These are phyloP conservation scores for Aspergillus quadricinctus DNA, from an alignment of 2,329 filamentous ascomycete genomes.

Conservation along the genomic window DNA sequence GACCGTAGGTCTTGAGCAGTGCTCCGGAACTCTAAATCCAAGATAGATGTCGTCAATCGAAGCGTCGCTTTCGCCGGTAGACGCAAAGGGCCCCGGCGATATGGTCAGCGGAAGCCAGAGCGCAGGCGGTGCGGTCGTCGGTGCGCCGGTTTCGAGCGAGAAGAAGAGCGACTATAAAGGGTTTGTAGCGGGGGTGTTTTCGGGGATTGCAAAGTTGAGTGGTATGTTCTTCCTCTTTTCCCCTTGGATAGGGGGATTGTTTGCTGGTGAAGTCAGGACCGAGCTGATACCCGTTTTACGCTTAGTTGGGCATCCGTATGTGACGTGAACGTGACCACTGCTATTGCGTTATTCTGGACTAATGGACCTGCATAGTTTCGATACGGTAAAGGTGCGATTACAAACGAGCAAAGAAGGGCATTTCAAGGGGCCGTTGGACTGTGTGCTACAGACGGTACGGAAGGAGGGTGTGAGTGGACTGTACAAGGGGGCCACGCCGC, in stretches of 20 bases:
- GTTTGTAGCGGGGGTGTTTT: constrained; percentile 97
- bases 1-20: background rate
- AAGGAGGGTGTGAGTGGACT: constrained; percentile 81
- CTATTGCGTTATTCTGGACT: background rate
- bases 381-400: constrained; percentile 93
- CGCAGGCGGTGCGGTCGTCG: background rate
- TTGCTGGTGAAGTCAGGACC: background rate
- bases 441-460: constrained; percentile 74
- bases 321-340: constrained; percentile 8
- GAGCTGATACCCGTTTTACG: background rate
- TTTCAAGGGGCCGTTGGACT: constrained; percentile 83
- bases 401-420: constrained; percentile 75
- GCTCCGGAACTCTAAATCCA: background rate
- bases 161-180: constrained; percentile 69
- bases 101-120: background rate
- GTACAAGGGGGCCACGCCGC: constrained; percentile 92
- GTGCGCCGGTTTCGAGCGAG: constrained; percentile 7
- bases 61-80: constrained; percentile 3
- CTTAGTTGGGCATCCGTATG: constrained; percentile 58
- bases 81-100: background rate
- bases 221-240: constrained; percentile 50
- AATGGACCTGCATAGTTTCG: constrained; percentile 58
- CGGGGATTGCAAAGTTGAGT: constrained; percentile 82
- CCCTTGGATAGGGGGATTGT: background rate
- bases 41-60: constrained; percentile 21